Evolutionary conservation across 768 basidiomycete genomes (phyloP).

Genomic region (Ramaria sp.): DNA sequence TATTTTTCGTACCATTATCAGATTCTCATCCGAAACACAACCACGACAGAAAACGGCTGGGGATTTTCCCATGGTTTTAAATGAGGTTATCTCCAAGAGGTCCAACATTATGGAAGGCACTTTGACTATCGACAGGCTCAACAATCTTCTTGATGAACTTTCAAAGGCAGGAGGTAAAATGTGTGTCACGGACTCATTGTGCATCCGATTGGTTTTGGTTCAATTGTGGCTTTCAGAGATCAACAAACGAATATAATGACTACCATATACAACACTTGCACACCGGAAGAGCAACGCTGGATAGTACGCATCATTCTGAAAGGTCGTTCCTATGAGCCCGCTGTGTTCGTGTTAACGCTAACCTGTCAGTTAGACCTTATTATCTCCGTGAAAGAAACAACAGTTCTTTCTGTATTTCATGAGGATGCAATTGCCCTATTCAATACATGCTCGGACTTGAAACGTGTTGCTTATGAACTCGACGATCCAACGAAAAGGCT

Average conservation of each 20-base stretch:
- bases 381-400: constrained; percentile 90
- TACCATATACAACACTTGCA: constrained; percentile 65
- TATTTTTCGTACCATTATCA: background rate
- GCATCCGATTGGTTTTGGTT: constrained; percentile 9
- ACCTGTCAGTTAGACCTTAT: constrained; percentile 56
- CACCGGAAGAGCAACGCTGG: constrained; percentile 89
- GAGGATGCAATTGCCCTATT: constrained; percentile 90
- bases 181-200: constrained; percentile 27
- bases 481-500: constrained; percentile 64
- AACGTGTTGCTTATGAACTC: constrained; percentile 84
- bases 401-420: constrained; percentile 85
- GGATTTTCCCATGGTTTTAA: constrained; percentile 81
- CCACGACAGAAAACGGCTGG: constrained; percentile 53
- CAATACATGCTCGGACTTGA: constrained; percentile 94
- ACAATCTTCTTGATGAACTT: constrained; percentile 69
- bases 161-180: constrained; percentile 62
- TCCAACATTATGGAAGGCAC: constrained; percentile 70
- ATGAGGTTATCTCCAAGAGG: constrained; percentile 76
- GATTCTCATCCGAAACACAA: constrained; percentile 19
- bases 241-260: constrained; percentile 66
- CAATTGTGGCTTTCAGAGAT: constrained; percentile 36
- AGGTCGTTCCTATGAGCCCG: constrained; percentile 34
- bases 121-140: constrained; percentile 75
- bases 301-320: constrained; percentile 93
- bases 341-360: background rate